Conservation (phyloP, 345 rosid species). For the Draba incana region DNA sequence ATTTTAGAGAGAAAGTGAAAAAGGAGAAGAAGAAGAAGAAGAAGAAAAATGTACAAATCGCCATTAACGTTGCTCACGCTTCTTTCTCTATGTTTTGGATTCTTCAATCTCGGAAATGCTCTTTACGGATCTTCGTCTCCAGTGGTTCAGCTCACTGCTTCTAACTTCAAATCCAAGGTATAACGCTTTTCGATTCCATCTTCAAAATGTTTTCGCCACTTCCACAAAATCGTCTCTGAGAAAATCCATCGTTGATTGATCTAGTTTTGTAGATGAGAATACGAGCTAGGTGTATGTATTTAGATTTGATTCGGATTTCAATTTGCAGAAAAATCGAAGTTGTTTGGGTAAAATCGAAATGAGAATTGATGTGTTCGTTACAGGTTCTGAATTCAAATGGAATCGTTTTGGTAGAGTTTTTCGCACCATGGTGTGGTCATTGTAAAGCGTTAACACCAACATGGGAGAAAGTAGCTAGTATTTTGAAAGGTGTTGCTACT, state of each 20-base stretch:
- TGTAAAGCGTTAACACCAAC: slow-evolving; percentile 87
- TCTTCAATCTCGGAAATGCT: slow-evolving; percentile 48
- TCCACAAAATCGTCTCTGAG: background rate
- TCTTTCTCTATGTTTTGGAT: slow-evolving; percentile 33
- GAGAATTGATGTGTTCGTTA: slow-evolving; percentile 11
- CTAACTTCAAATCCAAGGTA: slow-evolving; percentile 98
- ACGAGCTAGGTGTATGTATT: too few species aligned
- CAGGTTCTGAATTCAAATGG: slow-evolving; percentile 91
- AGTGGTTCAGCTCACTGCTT: slow-evolving; percentile 91
- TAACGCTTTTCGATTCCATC: slow-evolving; percentile 23
- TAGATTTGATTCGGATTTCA: slow-evolving; percentile 26
- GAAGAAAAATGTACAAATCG: slow-evolving; percentile 49
- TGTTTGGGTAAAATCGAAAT: slow-evolving; percentile 4
- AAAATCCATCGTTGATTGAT: slow-evolving; percentile 4
- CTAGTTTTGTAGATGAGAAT: slow-evolving; percentile 6
- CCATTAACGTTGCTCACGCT: slow-evolving; percentile 39
- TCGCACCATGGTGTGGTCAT: slow-evolving; percentile 99
- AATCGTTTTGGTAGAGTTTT: slow-evolving; percentile 92
- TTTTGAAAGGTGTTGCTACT: slow-evolving; percentile 88
- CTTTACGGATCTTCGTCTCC: slow-evolving; percentile 97
- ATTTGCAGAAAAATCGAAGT: background rate
- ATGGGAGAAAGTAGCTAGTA: slow-evolving; percentile 91
- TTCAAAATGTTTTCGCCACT: background rate
- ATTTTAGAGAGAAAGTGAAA: background rate
- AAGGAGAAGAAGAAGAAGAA: slow-evolving; percentile 32